These are phyloP conservation scores for Calocybe gangraenosa DNA, from an alignment of 768 basidiomycete genomes.

Conservation along the genomic window DNA sequence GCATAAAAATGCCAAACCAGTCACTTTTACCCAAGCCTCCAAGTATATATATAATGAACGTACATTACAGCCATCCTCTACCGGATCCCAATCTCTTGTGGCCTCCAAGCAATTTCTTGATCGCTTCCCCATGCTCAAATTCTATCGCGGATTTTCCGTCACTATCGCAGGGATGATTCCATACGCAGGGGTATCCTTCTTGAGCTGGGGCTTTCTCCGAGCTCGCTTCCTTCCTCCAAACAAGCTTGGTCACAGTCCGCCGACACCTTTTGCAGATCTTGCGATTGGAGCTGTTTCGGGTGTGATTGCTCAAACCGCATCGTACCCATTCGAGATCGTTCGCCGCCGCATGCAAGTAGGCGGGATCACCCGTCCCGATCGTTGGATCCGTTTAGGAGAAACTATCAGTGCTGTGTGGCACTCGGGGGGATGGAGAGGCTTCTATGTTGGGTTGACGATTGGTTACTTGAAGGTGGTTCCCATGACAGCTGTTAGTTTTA, in stretches of 20 bases:
- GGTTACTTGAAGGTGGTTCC: constrained; percentile 94
- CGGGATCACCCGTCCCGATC: constrained; percentile 70
- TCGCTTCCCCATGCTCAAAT: constrained; percentile 75
- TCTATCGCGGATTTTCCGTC: constrained; percentile 97
- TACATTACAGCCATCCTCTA: constrained; percentile 24
- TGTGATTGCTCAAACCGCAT: constrained; percentile 79
- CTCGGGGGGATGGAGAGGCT: constrained; percentile 76
- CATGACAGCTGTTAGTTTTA: constrained; percentile 91
- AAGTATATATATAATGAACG: constrained; percentile 70
- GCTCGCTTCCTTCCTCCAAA: constrained; percentile 50
- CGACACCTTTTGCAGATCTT: constrained; percentile 61
- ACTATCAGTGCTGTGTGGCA: constrained; percentile 66
- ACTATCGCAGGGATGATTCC: constrained; percentile 91
- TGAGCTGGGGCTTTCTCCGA: constrained; percentile 81
- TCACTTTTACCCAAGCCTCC: constrained; percentile 53
- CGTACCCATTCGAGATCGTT: constrained; percentile 93
- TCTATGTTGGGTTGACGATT: constrained; percentile 87
- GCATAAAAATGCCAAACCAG: constrained; percentile 26
- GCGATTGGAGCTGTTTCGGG: constrained; percentile 84
- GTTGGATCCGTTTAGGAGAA: constrained; percentile 78
- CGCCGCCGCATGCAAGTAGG: constrained; percentile 95
- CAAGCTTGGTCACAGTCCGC: constrained; percentile 29
- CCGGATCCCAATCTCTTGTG: constrained; percentile 17
- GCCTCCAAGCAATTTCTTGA: constrained; percentile 37
- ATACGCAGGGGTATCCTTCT: constrained; percentile 92